Evolutionary conservation across 2,329 filamentous ascomycete genomes (phyloP), one percentile per base, ranked within the genome.

Genomic region (Rutstroemia sp.): DNA sequence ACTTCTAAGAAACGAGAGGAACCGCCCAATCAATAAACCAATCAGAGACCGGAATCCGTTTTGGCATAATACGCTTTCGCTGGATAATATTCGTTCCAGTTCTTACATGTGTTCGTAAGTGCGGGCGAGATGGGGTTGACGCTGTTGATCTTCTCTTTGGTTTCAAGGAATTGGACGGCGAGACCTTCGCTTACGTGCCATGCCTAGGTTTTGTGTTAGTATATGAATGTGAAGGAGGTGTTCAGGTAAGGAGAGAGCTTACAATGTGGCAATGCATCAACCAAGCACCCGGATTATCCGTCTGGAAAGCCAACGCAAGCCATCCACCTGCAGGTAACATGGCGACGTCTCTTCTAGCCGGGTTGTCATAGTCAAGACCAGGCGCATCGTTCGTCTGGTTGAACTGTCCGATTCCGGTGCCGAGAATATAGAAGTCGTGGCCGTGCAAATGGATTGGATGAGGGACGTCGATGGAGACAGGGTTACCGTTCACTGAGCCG

Each of bases 341-440:
- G 6, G 76, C 75, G 2, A 76, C 74, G 62, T 81, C 78, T 30
- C 78, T 72, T 5, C 78, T 74, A 21, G 73, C 70, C 0, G 78
- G 77, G 61, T 79, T 80, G 4, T 62, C 51, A 16, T 66, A 58
- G 19, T 62, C 52, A 27, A 60, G 48, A 1, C 19, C 27, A 9
- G 47, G 53, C 14, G 14, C 27, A 42, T 56, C n/a, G 16, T 39
- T 21, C 4, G 51, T 23, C n/a, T 48, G 49, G 5, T 45, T 57
- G 47, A 57, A 54, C 7, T 45, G 48, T 42, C 47, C 59, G 14
- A 34, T 57, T 2, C 61, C 66, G 39, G 67, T 63, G 10, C 67
- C 71, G 4, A 76, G 67, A 6, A 76, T 57, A 54, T 61, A 71
- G 56, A 73, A 74, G 59, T 76, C 73, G 59, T 73, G 71, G n/a